Conservation (phyloP, 1,284 basidiomycete species). For the Austroboletus niveus region DNA sequence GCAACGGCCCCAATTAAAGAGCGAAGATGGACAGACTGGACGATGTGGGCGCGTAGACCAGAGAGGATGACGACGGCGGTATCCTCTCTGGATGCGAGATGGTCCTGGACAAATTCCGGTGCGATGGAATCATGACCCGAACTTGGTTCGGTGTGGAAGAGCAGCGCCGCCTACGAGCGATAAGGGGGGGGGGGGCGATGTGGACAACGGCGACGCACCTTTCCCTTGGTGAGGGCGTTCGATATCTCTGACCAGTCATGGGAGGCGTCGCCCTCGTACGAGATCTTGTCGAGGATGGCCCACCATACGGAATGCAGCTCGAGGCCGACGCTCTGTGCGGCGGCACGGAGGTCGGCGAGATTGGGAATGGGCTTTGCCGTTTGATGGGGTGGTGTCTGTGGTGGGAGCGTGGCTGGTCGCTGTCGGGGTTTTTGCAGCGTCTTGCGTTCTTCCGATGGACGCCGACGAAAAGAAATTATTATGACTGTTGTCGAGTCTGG, state of each 20-base stretch:
- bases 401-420: conserved; percentile 21
- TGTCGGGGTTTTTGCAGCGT: conserved; percentile 19
- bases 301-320: conserved; percentile 73
- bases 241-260: too few relatives aligned
- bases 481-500: conserved; percentile 10
- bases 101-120: too few relatives aligned
- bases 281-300: conserved; percentile 41
- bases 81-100: conserved; percentile 47
- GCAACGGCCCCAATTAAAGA: conserved; percentile 1
- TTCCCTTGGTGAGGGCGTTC: too few relatives aligned
- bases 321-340: conserved; percentile 73
- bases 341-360: conserved; percentile 78
- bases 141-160: too few relatives aligned
- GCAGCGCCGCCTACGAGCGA: too few relatives aligned
- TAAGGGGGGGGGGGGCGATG: too few relatives aligned
- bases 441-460: conserved; percentile 51
- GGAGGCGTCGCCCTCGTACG: not conserved
- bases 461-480: conserved; percentile 46
- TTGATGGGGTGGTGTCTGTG: conserved; percentile 14
- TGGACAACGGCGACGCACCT: too few relatives aligned
- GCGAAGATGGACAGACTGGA: conserved; percentile 42
- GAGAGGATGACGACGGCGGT: conserved; percentile 72
- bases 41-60: conserved; percentile 70
- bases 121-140: too few relatives aligned
- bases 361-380: conserved; percentile 50